phyloP scores from a whole-genome alignment of 805 yeast species.

The Metschnikowia bowlesiae region DNA sequence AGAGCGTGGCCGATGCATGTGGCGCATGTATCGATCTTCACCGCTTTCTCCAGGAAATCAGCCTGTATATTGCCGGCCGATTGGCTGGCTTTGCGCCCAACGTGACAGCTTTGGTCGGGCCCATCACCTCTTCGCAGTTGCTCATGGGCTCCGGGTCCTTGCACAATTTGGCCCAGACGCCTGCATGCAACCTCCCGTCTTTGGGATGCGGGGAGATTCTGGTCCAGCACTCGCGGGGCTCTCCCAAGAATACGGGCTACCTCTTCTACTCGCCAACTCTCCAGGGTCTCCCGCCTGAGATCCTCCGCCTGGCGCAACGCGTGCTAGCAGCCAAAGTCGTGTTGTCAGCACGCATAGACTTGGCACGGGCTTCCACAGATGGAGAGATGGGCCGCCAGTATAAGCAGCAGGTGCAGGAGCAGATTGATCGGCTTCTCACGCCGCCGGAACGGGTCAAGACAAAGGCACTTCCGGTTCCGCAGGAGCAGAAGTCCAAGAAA shows the following conservation, averaged over 20 bases:
- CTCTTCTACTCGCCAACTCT: slow-evolving; percentile 58
- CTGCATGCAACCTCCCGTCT: slow-evolving; percentile 80
- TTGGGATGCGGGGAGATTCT: slow-evolving; percentile 53
- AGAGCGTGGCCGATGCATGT: slow-evolving; percentile 42
- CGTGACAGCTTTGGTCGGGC: slow-evolving; percentile 64
- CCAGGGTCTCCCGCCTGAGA: slow-evolving; percentile 53
- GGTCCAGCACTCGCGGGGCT: slow-evolving; percentile 30
- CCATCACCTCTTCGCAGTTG: slow-evolving; percentile 68
- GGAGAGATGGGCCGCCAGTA: slow-evolving; percentile 58
- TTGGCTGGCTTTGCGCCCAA: slow-evolving; percentile 73
- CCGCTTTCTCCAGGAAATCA: slow-evolving; percentile 39
- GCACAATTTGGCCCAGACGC: slow-evolving; percentile 57
- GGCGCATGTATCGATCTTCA: slow-evolving; percentile 44
- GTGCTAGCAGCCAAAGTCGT: slow-evolving; percentile 75
- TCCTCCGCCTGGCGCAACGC: slow-evolving; percentile 66
- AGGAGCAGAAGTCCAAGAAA: slow-evolving; percentile 70
- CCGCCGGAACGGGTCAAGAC: slow-evolving; percentile 67
- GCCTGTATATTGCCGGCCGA: slow-evolving; percentile 52
- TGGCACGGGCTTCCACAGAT: slow-evolving; percentile 36
- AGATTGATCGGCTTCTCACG: slow-evolving; percentile 65
- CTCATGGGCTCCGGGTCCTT: slow-evolving; percentile 69
- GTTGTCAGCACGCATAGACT: slow-evolving; percentile 80
- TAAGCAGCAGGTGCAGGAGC: slow-evolving; percentile 54
- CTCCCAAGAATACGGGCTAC: slow-evolving; percentile 64
- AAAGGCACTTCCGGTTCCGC: slow-evolving; percentile 69